phyloP scores from a whole-genome alignment of 495 filamentous ascomycete genomes.

The Opeltia flavorubescens region DNA sequence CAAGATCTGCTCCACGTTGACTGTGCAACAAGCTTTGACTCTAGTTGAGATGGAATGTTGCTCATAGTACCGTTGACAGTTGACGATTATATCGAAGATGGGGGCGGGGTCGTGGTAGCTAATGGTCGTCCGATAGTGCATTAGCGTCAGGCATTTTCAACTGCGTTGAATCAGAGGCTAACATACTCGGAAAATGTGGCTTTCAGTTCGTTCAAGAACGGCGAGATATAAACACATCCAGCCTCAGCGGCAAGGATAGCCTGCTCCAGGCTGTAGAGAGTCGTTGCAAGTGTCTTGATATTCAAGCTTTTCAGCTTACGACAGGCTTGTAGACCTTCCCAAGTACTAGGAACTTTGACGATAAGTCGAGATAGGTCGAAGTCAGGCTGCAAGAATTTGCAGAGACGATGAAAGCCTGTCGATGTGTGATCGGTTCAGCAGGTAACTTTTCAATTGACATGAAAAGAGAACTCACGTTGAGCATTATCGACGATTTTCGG shows the following conservation, averaged over 20 bases:
- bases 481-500: slow-evolving; percentile 41
- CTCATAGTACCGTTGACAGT: slow-evolving; percentile 40
- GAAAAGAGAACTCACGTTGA: slow-evolving; percentile 26
- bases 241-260: slow-evolving; percentile 40
- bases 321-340: slow-evolving; percentile 51
- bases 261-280: slow-evolving; percentile 44
- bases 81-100: slow-evolving; percentile 33
- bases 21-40: slow-evolving; percentile 43
- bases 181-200: slow-evolving; percentile 43
- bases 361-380: slow-evolving; percentile 38
- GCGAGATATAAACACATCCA: slow-evolving; percentile 44
- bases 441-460: background rate
- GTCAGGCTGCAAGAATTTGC: slow-evolving; percentile 30
- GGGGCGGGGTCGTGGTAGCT: slow-evolving; percentile 32
- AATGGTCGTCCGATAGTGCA: too few species aligned
- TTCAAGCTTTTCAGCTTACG: slow-evolving; percentile 35
- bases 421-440: background rate
- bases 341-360: slow-evolving; percentile 50
- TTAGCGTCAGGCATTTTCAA: slow-evolving; percentile 5
- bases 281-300: slow-evolving; percentile 45
- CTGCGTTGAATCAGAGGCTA: slow-evolving; percentile 17
- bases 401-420: slow-evolving; percentile 34
- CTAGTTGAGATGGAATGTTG: slow-evolving; percentile 26
- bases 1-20: slow-evolving; percentile 40
- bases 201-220: slow-evolving; percentile 51